phyloP scores from a whole-genome alignment of 148 eudicot genomes.

The Camellia sinensis region DNA sequence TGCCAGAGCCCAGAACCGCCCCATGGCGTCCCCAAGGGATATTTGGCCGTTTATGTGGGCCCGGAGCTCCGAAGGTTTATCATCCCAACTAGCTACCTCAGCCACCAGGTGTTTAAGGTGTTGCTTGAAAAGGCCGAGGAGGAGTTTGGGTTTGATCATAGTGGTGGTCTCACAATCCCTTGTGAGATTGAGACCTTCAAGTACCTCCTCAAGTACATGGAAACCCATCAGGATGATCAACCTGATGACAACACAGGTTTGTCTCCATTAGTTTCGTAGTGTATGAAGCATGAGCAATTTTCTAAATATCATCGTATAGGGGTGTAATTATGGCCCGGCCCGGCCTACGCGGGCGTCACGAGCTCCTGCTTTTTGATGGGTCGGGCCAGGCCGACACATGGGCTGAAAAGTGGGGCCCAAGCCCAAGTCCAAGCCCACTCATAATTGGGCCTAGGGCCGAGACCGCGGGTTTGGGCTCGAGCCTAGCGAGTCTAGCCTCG shows the following conservation, averaged over 20 bases:
- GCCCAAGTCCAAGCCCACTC: too few relatives aligned
- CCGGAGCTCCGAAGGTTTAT: slow-evolving; percentile 75
- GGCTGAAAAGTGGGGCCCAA: too few relatives aligned
- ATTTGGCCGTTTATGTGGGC: slow-evolving; percentile 80
- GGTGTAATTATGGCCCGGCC: too few relatives aligned
- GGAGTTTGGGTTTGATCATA: slow-evolving; percentile 82
- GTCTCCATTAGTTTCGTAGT: background rate
- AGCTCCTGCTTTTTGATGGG: too few relatives aligned
- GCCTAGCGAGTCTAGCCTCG: too few relatives aligned
- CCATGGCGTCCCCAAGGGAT: slow-evolving; percentile 69
- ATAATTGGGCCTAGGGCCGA: too few relatives aligned
- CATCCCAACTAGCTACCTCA: slow-evolving; percentile 72
- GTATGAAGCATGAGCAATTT: too few relatives aligned
- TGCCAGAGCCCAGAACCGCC: slow-evolving; percentile 67
- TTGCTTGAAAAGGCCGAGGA: slow-evolving; percentile 83
- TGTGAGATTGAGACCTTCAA: slow-evolving; percentile 90
- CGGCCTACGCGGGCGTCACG: too few relatives aligned
- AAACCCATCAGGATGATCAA: slow-evolving; percentile 40
- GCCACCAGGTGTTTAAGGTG: slow-evolving; percentile 59
- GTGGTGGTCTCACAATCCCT: slow-evolving; percentile 70
- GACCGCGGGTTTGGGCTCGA: too few relatives aligned
- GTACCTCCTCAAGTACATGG: slow-evolving; percentile 70
- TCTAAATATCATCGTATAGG: background rate
- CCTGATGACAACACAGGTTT: slow-evolving; percentile 19
- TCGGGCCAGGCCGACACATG: too few relatives aligned